phyloP scores from a whole-genome alignment of 2,329 filamentous ascomycete genomes.

The Colletotrichum horii region DNA sequence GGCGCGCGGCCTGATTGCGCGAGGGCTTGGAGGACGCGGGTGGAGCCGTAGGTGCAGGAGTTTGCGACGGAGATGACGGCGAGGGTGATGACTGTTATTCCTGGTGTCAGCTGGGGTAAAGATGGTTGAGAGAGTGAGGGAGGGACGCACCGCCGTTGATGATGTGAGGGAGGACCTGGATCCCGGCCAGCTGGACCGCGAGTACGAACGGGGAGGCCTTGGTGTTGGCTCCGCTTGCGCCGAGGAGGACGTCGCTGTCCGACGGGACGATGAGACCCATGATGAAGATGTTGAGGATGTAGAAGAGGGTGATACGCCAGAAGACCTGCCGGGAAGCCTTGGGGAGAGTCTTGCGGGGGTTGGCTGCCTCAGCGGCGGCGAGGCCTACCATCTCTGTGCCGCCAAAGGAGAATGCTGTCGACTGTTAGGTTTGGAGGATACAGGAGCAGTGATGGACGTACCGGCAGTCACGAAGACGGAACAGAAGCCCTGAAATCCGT shows the following conservation, averaged over 20 bases:
- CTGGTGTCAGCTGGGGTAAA: not conserved
- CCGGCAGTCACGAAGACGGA: conserved; percentile 72
- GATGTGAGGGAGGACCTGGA: conserved; percentile 68
- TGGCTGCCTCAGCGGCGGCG: conserved; percentile 79
- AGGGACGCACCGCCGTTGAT: conserved; percentile 65
- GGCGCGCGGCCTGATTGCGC: conserved; percentile 75
- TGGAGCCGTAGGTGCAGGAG: conserved; percentile 78
- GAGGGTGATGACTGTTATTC: conserved; percentile 58
- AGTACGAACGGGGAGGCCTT: conserved; percentile 73
- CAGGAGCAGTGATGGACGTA: not conserved
- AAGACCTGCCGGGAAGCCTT: conserved; percentile 81
- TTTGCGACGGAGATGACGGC: conserved; percentile 82
- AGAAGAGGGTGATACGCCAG: conserved; percentile 83
- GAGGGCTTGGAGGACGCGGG: conserved; percentile 74
- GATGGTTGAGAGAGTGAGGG: not conserved
- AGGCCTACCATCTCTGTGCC: conserved; percentile 79
- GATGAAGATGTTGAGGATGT: conserved; percentile 74
- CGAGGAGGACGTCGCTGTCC: conserved; percentile 63
- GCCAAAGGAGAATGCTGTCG: conserved; percentile 72
- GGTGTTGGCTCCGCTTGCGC: conserved; percentile 50
- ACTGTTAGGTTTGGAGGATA: rapidly evolving
- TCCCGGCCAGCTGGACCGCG: conserved; percentile 69
- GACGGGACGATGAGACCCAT: conserved; percentile 80
- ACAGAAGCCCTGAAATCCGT: conserved; percentile 67
- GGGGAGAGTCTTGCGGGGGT: conserved; percentile 77